Conservation (phyloP, 257 asterid genomes). For the Nicotiana noctiflora region DNA sequence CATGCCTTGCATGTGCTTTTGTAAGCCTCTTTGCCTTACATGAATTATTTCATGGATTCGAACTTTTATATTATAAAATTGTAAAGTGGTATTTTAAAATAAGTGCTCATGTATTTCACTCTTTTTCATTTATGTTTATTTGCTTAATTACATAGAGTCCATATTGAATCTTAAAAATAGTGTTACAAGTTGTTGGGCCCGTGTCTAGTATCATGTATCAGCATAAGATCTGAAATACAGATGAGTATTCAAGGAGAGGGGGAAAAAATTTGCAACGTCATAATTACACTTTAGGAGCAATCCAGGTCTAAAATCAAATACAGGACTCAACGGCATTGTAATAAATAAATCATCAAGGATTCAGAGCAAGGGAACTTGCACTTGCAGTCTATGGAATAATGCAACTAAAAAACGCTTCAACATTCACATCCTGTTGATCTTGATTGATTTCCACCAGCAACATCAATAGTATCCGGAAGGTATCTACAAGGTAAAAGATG, state of each 20-base stretch:
- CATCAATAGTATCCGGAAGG: conserved; percentile 51
- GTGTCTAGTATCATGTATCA: not conserved
- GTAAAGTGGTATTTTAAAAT: too few species aligned
- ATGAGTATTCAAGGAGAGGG: not conserved
- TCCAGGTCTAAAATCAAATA: not conserved
- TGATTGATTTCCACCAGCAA: conserved; percentile 53
- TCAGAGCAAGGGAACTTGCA: conserved; percentile 1
- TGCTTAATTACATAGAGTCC: too few species aligned
- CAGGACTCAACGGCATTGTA: not conserved
- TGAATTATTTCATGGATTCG: too few species aligned
- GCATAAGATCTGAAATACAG: not conserved
- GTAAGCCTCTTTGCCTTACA: too few species aligned
- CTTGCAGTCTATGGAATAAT: not conserved
- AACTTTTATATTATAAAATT: too few species aligned
- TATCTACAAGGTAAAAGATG: conserved; percentile 18
- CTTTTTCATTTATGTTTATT: too few species aligned
- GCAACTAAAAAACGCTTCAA: conserved; percentile 10
- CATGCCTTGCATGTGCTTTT: too few species aligned
- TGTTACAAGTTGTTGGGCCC: too few species aligned
- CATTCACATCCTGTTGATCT: conserved; percentile 67
- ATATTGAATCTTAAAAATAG: too few species aligned
- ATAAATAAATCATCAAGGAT: not conserved
- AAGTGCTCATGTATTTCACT: too few species aligned
- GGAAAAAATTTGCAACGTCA: not conserved
- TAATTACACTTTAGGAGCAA: not conserved